Evolutionary conservation across 352 stramenopile species (phyloP).

Genomic region (Phytophthora sp.): DNA sequence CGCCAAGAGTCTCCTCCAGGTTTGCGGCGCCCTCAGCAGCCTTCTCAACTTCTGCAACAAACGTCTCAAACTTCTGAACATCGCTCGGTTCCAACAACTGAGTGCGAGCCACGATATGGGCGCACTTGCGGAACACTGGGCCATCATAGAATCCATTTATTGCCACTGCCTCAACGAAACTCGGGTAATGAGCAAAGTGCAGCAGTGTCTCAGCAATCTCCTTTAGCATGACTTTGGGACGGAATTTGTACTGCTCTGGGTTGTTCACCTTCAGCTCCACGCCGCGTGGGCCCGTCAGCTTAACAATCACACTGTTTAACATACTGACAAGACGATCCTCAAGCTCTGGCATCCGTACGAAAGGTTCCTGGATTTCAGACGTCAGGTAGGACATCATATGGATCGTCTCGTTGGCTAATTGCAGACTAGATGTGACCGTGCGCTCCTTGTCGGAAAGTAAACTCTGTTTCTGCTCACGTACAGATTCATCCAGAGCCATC

Average conservation of each 20-base stretch:
- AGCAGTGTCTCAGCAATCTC: slow-evolving; percentile 96
- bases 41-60: slow-evolving; percentile 60
- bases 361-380: slow-evolving; percentile 94
- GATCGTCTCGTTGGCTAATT: slow-evolving; percentile 97
- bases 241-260: slow-evolving; percentile 98
- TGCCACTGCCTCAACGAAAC: slow-evolving; percentile 93
- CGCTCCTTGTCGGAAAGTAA: slow-evolving; percentile 90
- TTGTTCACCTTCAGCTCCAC: slow-evolving; percentile 97
- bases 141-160: slow-evolving; percentile 89
- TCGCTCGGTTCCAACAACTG: slow-evolving; percentile 57
- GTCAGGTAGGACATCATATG: slow-evolving; percentile 98
- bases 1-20: slow-evolving; percentile 83
- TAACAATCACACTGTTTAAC: slow-evolving; percentile 96
- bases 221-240: slow-evolving; percentile 96
- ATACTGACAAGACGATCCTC: slow-evolving; percentile 95
- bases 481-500: slow-evolving; percentile 89
- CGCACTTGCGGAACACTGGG: slow-evolving; percentile 75
- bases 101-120: slow-evolving; percentile 68
- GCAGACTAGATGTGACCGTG: slow-evolving; percentile 92
- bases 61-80: slow-evolving; percentile 60
- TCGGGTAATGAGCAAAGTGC: slow-evolving; percentile 91
- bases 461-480: slow-evolving; percentile 90
- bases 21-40: slow-evolving; percentile 54
- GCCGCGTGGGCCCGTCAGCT: slow-evolving; percentile 93
- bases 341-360: slow-evolving; percentile 93